phyloP scores from a whole-genome alignment of 2,329 filamentous ascomycete species.

The Laburnicola sp. region DNA sequence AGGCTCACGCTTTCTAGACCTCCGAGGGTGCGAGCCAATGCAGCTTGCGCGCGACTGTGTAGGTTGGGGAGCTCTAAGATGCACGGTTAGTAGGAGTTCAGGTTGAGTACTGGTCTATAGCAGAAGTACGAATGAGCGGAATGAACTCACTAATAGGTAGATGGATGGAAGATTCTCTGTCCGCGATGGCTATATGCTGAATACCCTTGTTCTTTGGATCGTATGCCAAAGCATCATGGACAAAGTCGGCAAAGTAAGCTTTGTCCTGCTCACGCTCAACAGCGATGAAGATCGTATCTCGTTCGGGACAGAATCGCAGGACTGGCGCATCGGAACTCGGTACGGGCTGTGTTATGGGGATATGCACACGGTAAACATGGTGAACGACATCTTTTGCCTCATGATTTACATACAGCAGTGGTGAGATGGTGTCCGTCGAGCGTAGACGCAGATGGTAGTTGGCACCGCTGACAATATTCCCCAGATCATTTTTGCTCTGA shows the following conservation, averaged over 20 bases:
- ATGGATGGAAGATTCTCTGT: not conserved
- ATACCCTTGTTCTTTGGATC: conserved; percentile 12
- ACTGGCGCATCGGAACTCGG: not conserved
- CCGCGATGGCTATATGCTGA: conserved; percentile 13
- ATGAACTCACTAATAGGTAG: conserved; percentile 6
- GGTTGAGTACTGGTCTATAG: not conserved
- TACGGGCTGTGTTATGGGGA: conserved; percentile 4
- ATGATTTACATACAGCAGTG: conserved; percentile 9
- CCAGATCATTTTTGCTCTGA: conserved; percentile 9
- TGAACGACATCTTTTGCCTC: conserved; percentile 11
- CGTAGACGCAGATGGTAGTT: conserved; percentile 8
- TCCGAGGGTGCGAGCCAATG: not conserved
- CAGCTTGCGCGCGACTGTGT: conserved; percentile 1
- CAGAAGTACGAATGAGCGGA: not conserved
- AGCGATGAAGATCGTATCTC: conserved; percentile 10
- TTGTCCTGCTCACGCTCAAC: conserved; percentile 8
- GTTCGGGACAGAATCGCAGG: conserved; percentile 11
- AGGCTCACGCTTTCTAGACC: conserved; percentile 5
- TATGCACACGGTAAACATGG: conserved; percentile 9
- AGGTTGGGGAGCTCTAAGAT: not conserved
- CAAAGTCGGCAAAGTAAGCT: conserved; percentile 12
- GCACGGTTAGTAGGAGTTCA: not conserved
- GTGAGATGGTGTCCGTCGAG: conserved; percentile 7
- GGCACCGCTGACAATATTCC: conserved; percentile 12
- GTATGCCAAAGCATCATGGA: conserved; percentile 13